Percentiles rank a stretch among this genome's conserved stretches.
phyloP scores from a whole-genome alignment of 345 rosid species.

The Lepidium sativum region DNA sequence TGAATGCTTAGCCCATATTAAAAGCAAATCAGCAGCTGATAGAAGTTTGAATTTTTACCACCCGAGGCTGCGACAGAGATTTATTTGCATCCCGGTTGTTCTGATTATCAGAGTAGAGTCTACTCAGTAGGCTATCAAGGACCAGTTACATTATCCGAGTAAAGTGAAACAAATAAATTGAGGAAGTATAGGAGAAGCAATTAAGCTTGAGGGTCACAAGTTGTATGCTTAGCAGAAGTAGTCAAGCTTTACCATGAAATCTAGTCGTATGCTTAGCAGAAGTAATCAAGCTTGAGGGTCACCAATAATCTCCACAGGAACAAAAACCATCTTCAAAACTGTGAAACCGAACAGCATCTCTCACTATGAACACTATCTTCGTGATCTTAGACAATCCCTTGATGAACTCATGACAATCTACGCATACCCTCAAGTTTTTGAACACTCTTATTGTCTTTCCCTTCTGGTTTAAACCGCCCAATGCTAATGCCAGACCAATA shows the following conservation, averaged over 20 bases:
- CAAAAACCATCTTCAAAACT: constrained; percentile 58
- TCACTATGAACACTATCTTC: constrained; percentile 43
- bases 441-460: constrained; percentile 50
- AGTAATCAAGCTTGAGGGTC: background rate
- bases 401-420: constrained; percentile 77
- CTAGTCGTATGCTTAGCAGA: background rate
- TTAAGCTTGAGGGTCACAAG: constrained; percentile 32
- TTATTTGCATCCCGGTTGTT: background rate
- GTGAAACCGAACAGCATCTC: constrained; percentile 86
- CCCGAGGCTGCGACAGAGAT: background rate
- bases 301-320: constrained; percentile 72
- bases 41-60: background rate
- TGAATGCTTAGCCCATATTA: too few relatives aligned
- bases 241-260: background rate
- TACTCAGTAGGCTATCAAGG: background rate
- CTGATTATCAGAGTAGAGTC: background rate
- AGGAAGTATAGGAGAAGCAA: background rate
- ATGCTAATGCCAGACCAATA: constrained; percentile 61
- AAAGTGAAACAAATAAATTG: background rate
- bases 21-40: background rate
- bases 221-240: background rate
- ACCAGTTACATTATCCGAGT: background rate
- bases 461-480: constrained; percentile 30
- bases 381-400: constrained; percentile 57
- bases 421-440: constrained; percentile 79